Evolutionary conservation across 257 asterid species (phyloP).

Genomic region (Solanum neorickii): DNA sequence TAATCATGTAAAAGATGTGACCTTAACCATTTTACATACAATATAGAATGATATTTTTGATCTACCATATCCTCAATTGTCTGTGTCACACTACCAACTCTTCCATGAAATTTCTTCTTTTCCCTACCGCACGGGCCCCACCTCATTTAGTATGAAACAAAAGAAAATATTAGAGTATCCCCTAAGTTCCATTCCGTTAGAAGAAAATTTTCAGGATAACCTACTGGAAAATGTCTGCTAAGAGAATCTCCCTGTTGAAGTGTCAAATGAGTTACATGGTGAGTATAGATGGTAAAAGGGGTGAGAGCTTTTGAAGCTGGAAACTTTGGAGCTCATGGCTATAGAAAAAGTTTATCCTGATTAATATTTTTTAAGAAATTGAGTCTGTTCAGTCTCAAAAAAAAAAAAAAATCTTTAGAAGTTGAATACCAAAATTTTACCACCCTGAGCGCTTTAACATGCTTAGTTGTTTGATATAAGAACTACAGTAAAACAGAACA

Average conservation of each 20-base stretch:
- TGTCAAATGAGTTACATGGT: background rate
- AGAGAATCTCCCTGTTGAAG: background rate
- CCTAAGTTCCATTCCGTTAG: background rate
- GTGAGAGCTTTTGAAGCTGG: background rate
- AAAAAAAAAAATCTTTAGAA: background rate
- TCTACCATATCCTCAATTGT: background rate
- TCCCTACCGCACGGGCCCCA: background rate
- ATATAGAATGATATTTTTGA: background rate
- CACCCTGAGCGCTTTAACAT: background rate
- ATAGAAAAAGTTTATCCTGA: background rate
- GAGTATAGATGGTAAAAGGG: background rate
- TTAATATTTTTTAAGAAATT: background rate
- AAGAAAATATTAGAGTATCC: background rate
- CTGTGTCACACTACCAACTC: background rate
- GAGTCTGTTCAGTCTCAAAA: background rate
- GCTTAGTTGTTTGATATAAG: background rate
- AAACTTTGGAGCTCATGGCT: background rate
- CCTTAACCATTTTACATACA: background rate
- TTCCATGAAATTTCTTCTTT: background rate
- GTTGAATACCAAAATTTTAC: background rate
- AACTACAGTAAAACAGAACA: background rate
- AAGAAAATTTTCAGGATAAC: background rate
- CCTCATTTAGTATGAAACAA: background rate
- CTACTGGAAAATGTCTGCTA: background rate
- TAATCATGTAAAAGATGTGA: background rate